Base-by-base conservation (phyloP, 129 eudicot genomes). In the Kitagawia praeruptora region DNA sequence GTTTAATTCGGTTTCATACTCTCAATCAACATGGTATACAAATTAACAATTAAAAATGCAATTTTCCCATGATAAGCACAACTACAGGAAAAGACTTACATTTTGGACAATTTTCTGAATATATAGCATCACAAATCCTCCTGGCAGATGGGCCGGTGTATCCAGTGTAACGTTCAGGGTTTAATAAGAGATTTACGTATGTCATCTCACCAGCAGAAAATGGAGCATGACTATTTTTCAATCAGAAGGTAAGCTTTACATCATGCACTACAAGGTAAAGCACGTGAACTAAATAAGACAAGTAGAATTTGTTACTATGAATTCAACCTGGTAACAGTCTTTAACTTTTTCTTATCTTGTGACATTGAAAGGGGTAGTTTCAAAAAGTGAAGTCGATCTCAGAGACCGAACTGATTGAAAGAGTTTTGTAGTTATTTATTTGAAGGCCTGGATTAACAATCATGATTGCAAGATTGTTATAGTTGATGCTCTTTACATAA, bases 41-140 rank as follows among this genome's bases (percentile, higher is more conserved):
- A 66, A 12, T 13, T 12, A 66, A 66, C 72, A 66, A 28, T 11
- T 28, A 11, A 0, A 28, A 12, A 12, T 66, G 2, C 13, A 31
- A 13, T 0, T 39, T 70, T 70, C 42, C 8, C 2, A 2, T 37
- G 16, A 25, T 70, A 37, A 37, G 11, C 75, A 15, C 5, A 74
- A 25, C n/a, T 1, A 14, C 2, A 74, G 61, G 42, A 74, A 37
- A 12, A 5, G 34, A 86, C 99, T 90, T 71, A 95, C 99, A 95
- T 84, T 84, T 90, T 48, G 94, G 99, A 82, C 98, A 95, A 82
- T 95, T 85, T 85, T 95, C 98, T 18, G 97, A 83, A 78, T 95
- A 95, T 75, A 92, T 77, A 75, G 97, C 97, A 67, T 90, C 96
- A 97, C 98, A 95, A 85, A 95, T 95, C 85, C 98, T 87, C 82